phyloP scores from a whole-genome alignment of 1,139 yeast species.

The Candida mesenterica region DNA sequence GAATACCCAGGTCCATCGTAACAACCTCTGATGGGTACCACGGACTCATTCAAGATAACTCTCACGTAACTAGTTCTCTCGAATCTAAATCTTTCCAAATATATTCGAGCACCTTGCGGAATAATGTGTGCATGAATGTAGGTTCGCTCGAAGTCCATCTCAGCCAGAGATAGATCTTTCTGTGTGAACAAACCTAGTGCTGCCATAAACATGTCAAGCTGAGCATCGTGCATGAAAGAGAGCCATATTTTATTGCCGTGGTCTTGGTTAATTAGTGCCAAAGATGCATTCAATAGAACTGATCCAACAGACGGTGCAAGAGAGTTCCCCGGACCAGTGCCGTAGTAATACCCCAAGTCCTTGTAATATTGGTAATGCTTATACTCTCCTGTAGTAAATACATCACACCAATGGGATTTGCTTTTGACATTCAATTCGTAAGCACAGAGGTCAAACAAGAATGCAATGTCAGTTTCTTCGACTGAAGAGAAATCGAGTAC shows the following conservation, averaged over 20 bases:
- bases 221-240: slow-evolving; percentile 60
- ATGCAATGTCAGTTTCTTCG: slow-evolving; percentile 33
- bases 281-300: slow-evolving; percentile 30
- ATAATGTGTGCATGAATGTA: slow-evolving; percentile 47
- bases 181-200: slow-evolving; percentile 48
- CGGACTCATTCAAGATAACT: slow-evolving; percentile 54
- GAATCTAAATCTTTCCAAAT: slow-evolving; percentile 47
- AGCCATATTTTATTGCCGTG: slow-evolving; percentile 35
- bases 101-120: slow-evolving; percentile 58
- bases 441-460: slow-evolving; percentile 44
- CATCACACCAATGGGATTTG: slow-evolving; percentile 42
- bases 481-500: slow-evolving; percentile 25
- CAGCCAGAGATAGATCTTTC: slow-evolving; percentile 26
- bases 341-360: slow-evolving; percentile 40
- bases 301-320: slow-evolving; percentile 27
- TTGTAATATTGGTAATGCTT: slow-evolving; percentile 44
- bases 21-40: slow-evolving; percentile 51
- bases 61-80: slow-evolving; percentile 43
- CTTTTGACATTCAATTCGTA: slow-evolving; percentile 50
- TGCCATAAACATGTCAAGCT: slow-evolving; percentile 47
- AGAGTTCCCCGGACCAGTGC: slow-evolving; percentile 21
- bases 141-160: slow-evolving; percentile 35
- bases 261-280: slow-evolving; percentile 26
- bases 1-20: slow-evolving; percentile 56
- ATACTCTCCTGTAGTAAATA: slow-evolving; percentile 50